Base-by-base conservation (phyloP, 495 filamentous ascomycete species). In the Neurospora sp. region DNA sequence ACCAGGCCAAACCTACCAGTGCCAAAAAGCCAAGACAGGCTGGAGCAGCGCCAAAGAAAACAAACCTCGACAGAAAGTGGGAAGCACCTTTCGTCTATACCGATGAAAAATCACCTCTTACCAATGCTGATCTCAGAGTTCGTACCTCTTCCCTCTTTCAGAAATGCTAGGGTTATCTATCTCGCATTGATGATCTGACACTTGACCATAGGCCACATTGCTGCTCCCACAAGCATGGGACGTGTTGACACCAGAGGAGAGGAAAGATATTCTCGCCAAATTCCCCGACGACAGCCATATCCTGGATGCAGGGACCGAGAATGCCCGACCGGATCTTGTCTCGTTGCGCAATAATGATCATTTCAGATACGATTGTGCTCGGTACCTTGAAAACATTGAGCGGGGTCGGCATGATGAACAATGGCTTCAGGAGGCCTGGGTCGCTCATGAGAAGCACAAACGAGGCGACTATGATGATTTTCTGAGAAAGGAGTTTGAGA, bases 401-500 rank as follows among this genome's bases (percentile, higher is more conserved):
- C 80, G 85, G 39, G 92, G 92, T 41, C 86, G 84, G 20, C 88
- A 91, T 75, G 88, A 89, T 74, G 85, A 88, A 0, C 85, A 87
- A 74, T 96, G 93, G 93, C 84, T 90, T 70, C 80, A 76, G 11
- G 83, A 91, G 74, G 93, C 92, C 4, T 86, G 87, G 76, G 75
- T 83, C 54, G 92, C 92, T 8, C 87, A 90, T 78, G 77, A 85
- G 71, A 83, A 89, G 76, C 87, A 93, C 66, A 81, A 83, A n/a
- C 79, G 84, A 3, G 93, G 93, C n/a, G 83, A 87, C 23, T 95
- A 91, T 75, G 89, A 95, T 74, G 81, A 86, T 8, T 92, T 88
- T 79, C 90, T 93, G 77, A 87, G 89, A 69, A 75, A 83, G 5
- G 85, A 91, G 46, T 92, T 89, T 42, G 89, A 93, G 81, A 80